phyloP scores from a whole-genome alignment of 1,139 yeast species.

The Yamadazyma diospyri region DNA sequence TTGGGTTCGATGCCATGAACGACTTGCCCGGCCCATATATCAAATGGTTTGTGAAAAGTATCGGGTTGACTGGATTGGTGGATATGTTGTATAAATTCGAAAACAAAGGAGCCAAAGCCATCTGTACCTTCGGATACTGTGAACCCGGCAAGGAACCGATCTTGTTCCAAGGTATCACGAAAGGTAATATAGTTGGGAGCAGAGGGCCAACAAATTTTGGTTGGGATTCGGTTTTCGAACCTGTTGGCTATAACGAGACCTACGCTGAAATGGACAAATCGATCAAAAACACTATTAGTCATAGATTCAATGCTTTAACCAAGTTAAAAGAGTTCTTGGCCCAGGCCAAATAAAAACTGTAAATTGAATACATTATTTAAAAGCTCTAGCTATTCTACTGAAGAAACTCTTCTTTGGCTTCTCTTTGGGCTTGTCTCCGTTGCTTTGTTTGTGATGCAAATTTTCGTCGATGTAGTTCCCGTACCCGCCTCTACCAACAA shows the following conservation, averaged over 20 bases:
- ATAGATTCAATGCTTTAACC: constrained; percentile 78
- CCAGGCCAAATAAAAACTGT: neutral
- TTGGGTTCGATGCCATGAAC: constrained; percentile 76
- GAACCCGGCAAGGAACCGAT: constrained; percentile 68
- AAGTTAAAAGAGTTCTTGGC: constrained; percentile 60
- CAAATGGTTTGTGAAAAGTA: constrained; percentile 79
- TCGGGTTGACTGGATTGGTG: constrained; percentile 73
- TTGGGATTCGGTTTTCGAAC: constrained; percentile 91
- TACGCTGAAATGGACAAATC: constrained; percentile 88
- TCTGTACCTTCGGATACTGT: constrained; percentile 90
- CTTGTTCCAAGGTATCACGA: constrained; percentile 81
- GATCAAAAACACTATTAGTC: constrained; percentile 78
- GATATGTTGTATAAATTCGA: constrained; percentile 77
- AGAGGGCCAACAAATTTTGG: constrained; percentile 85
- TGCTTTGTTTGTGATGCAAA: constrained; percentile 26
- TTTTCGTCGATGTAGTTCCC: constrained; percentile 37
- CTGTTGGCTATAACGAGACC: constrained; percentile 65
- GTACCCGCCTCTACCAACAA: constrained; percentile 48
- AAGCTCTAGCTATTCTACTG: constrained; percentile 29
- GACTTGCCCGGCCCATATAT: constrained; percentile 87
- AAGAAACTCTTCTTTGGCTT: constrained; percentile 27
- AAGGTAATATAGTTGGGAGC: constrained; percentile 73
- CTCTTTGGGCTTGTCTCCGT: constrained; percentile 13
- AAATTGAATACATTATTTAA: constrained; percentile 17
- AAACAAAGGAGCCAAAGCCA: constrained; percentile 81